phyloP scores from a whole-genome alignment of 2,329 filamentous ascomycete species.

The Sporothrix inflata region DNA sequence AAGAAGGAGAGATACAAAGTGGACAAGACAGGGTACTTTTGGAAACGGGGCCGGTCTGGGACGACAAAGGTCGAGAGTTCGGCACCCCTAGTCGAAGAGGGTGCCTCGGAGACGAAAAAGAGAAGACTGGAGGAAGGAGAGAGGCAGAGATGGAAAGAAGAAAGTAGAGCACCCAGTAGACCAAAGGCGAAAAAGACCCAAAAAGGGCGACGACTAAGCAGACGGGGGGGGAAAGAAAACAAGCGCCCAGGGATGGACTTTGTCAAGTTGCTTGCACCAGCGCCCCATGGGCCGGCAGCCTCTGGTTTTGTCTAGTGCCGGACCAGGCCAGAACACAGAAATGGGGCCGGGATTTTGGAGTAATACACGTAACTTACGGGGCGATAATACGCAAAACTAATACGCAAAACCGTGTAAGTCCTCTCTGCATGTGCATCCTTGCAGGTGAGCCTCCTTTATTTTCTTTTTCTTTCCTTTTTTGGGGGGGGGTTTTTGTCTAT shows the following conservation, averaged over 20 bases:
- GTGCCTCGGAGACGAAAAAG: not conserved
- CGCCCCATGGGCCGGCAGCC: not conserved
- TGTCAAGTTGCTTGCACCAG: not conserved
- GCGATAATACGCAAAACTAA: not conserved
- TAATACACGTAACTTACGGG: not conserved
- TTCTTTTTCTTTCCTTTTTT: too few relatives aligned
- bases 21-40: not conserved
- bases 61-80: not conserved
- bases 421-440: not conserved
- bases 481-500: too few relatives aligned
- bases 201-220: not conserved
- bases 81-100: not conserved
- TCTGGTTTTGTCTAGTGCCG: slow-evolving; percentile 14
- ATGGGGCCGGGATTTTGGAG: not conserved
- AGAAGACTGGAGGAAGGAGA: not conserved
- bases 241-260: slow-evolving; percentile 4
- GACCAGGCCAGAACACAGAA: not conserved
- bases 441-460: not conserved
- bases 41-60: not conserved
- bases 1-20: not conserved
- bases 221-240: not conserved
- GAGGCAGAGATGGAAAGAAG: not conserved
- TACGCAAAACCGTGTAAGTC: slow-evolving; percentile 1
- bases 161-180: not conserved
- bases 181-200: not conserved